phyloP scores from a whole-genome alignment of 768 basidiomycete genomes.

The Termitomyces sp. region DNA sequence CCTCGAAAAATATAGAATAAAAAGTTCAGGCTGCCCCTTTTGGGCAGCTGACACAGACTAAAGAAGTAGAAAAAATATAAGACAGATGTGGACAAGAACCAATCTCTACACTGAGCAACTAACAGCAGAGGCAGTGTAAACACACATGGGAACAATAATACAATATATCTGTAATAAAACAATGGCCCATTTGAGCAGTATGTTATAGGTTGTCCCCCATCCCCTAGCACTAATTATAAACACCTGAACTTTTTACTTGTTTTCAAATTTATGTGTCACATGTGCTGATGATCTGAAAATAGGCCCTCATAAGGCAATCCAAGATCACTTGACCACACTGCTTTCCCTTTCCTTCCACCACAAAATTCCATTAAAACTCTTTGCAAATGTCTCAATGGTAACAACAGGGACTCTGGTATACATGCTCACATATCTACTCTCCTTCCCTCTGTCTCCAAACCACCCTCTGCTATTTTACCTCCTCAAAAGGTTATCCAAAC shows the following conservation, averaged over 20 bases:
- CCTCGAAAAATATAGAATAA: no score
- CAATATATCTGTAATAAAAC: not conserved
- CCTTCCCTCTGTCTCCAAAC: constrained; percentile 64
- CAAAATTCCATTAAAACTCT: constrained; percentile 66
- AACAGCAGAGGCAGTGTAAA: no score
- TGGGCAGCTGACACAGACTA: no score
- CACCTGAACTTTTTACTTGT: not conserved
- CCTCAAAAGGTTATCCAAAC: constrained; percentile 97
- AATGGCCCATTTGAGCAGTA: not conserved
- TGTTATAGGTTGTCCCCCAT: not conserved
- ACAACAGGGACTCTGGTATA: constrained; percentile 45
- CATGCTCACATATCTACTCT: constrained; percentile 68
- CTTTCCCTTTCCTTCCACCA: constrained; percentile 10
- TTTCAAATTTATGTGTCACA: constrained; percentile 6
- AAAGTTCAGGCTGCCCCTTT: no score
- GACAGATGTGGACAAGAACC: no score
- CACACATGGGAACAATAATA: not conserved
- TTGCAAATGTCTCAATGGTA: constrained; percentile 73
- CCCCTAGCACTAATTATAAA: not conserved
- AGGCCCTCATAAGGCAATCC: constrained; percentile 7
- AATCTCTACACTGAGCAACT: no score
- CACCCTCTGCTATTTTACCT: constrained; percentile 64
- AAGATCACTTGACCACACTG: constrained; percentile 17
- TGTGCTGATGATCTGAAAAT: constrained; percentile 17
- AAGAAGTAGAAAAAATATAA: no score